phyloP scores from a whole-genome alignment of 2,329 filamentous ascomycete genomes.

The Falciphora oryzae region DNA sequence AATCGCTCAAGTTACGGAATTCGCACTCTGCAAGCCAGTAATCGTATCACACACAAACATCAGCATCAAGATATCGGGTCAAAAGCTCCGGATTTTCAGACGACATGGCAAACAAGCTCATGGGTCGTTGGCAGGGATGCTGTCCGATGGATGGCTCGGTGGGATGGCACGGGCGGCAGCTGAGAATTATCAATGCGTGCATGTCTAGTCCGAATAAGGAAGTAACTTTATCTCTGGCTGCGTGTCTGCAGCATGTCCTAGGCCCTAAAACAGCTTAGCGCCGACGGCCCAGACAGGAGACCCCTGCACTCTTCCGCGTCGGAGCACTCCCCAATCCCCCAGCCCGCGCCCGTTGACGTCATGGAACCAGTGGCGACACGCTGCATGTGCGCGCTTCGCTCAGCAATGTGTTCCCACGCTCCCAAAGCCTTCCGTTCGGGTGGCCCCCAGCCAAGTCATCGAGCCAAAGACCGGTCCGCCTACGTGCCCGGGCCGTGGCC shows the following conservation, averaged over 20 bases:
- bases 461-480: too few species aligned
- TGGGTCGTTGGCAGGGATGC: neutral
- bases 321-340: neutral
- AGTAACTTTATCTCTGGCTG: neutral
- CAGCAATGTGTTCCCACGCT: neutral
- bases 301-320: too few species aligned
- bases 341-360: neutral
- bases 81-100: neutral
- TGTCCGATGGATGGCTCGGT: too few species aligned
- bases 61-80: neutral
- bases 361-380: neutral
- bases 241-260: too few species aligned
- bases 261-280: neutral
- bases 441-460: neutral
- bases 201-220: neutral
- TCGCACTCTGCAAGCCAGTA: neutral
- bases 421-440: neutral
- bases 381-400: neutral
- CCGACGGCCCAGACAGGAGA: too few species aligned
- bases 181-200: neutral
- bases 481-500: too few species aligned
- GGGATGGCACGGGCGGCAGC: too few species aligned
- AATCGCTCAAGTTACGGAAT: neutral
- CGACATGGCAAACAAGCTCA: neutral
- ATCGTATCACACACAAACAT: too few species aligned